These are phyloP conservation scores for Hortaea werneckii DNA, from an alignment of 2,329 filamentous ascomycete genomes.

Conservation along the genomic window DNA sequence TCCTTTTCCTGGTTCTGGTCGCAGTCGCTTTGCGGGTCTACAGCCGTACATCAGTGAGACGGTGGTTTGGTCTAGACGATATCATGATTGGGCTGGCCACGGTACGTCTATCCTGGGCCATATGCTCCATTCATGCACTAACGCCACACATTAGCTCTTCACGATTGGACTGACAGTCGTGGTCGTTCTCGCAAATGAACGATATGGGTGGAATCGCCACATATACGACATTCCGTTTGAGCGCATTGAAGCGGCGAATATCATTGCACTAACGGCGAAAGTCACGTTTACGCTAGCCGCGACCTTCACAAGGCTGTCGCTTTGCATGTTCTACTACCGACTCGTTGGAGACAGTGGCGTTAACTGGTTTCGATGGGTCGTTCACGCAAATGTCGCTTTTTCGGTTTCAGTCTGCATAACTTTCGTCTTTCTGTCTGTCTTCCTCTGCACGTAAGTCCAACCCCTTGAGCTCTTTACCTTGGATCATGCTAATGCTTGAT, in stretches of 20 bases:
- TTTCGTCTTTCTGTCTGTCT: constrained; percentile 29
- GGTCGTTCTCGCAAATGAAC: constrained; percentile 33
- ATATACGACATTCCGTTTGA: constrained; percentile 30
- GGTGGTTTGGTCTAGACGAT: constrained; percentile 35
- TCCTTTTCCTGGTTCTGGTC: constrained; percentile 28
- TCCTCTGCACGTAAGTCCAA: constrained; percentile 28
- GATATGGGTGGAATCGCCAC: constrained; percentile 35
- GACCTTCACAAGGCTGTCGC: constrained; percentile 34
- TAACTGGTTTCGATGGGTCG: constrained; percentile 28
- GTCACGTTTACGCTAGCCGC: constrained; percentile 32
- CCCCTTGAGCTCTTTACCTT: no score
- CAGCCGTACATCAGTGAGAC: constrained; percentile 30
- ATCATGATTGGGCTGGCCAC: constrained; percentile 30
- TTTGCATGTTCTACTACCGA: constrained; percentile 39
- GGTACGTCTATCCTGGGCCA: constrained; percentile 16
- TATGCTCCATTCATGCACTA: not conserved
- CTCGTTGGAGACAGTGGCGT: constrained; percentile 32
- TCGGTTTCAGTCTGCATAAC: constrained; percentile 29
- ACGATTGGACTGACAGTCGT: constrained; percentile 28
- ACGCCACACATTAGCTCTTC: constrained; percentile 21
- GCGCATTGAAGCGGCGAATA: constrained; percentile 18
- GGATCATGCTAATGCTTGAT: not conserved
- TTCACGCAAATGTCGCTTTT: constrained; percentile 30
- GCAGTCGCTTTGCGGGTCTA: constrained; percentile 31
- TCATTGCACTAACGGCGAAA: constrained; percentile 35